Percentiles rank a stretch among this genome's conserved stretches.
These are phyloP conservation scores for Podaxis sp. DNA, from an alignment of 768 basidiomycete genomes.

Conservation along the genomic window DNA sequence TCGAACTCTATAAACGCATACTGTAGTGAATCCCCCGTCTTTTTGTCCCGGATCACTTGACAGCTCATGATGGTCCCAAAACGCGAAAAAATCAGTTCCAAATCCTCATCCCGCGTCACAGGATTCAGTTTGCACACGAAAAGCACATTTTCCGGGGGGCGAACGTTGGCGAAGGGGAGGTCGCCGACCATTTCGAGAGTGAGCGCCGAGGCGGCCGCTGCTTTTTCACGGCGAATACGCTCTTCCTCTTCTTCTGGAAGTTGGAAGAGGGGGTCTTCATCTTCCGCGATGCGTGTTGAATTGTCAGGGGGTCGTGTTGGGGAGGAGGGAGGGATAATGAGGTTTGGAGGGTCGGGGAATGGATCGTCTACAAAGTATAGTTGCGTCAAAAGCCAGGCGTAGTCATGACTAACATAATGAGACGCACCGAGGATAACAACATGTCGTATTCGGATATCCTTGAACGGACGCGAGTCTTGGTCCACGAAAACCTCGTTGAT, in stretches of 20 bases:
- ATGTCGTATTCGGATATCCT: slow-evolving; percentile 92
- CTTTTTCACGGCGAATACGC: slow-evolving; percentile 73
- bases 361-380: slow-evolving; percentile 74
- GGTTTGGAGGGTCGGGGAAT: slow-evolving; percentile 80
- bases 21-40: slow-evolving; percentile 92
- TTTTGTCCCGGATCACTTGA: slow-evolving; percentile 95
- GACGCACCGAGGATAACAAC: slow-evolving; percentile 85
- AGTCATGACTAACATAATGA: not conserved
- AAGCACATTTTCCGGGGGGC: slow-evolving; percentile 96
- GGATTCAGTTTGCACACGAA: slow-evolving; percentile 99
- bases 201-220: slow-evolving; percentile 88
- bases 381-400: not conserved
- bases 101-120: slow-evolving; percentile 91
- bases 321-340: slow-evolving; percentile 67
- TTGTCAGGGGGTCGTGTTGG: slow-evolving; percentile 82
- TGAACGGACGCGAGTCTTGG: slow-evolving; percentile 84
- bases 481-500: slow-evolving; percentile 91
- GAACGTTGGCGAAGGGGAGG: slow-evolving; percentile 94
- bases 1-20: slow-evolving; percentile 99
- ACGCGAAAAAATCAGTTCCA: slow-evolving; percentile 95
- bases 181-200: slow-evolving; percentile 99
- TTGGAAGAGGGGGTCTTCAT: slow-evolving; percentile 83
- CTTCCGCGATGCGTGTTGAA: slow-evolving; percentile 88
- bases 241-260: slow-evolving; percentile 87
- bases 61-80: slow-evolving; percentile 97